Evolutionary conservation across 192 early-diverging fungal genomes (phyloP).

Genomic region (Dissophora ornata): DNA sequence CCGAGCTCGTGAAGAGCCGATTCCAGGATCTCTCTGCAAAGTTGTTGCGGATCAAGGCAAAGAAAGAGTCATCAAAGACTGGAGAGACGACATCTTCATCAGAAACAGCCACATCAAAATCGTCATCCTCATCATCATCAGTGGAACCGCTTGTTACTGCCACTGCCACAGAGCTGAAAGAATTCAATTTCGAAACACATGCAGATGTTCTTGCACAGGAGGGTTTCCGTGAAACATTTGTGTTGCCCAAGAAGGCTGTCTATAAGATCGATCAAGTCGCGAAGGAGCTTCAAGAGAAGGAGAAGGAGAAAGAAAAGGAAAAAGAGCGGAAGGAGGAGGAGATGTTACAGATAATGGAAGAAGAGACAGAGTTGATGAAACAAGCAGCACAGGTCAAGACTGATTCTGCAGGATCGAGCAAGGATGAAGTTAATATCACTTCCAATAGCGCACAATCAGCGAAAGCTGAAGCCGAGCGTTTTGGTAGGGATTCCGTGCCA

Average conservation of each 20-base stretch:
- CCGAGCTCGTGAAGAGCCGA: constrained; percentile 20
- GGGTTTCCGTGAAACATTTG: constrained; percentile 40
- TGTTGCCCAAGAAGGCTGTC: constrained; percentile 41
- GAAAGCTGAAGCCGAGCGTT: neutral
- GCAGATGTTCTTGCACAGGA: constrained; percentile 39
- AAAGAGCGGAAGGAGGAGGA: constrained; percentile 9
- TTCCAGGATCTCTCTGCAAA: constrained; percentile 44
- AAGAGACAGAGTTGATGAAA: neutral
- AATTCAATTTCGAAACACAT: constrained; percentile 35
- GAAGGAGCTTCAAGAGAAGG: constrained; percentile 40
- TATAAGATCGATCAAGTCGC: constrained; percentile 47
- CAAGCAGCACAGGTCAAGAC: neutral
- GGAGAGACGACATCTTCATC: neutral
- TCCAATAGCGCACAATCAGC: no score
- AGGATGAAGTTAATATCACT: no score
- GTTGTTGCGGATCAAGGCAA: constrained; percentile 1
- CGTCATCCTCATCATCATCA: neutral
- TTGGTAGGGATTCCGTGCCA: constrained; percentile 27
- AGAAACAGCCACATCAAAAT: neutral
- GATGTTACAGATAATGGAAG: neutral
- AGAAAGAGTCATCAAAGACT: no score
- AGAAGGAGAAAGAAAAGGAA: constrained; percentile 11
- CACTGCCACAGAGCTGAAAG: neutral
- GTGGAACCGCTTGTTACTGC: neutral
- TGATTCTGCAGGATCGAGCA: no score